These are phyloP conservation scores for Solanum pinnatisectum DNA, from an alignment of 257 asterid genomes.

Conservation along the genomic window DNA sequence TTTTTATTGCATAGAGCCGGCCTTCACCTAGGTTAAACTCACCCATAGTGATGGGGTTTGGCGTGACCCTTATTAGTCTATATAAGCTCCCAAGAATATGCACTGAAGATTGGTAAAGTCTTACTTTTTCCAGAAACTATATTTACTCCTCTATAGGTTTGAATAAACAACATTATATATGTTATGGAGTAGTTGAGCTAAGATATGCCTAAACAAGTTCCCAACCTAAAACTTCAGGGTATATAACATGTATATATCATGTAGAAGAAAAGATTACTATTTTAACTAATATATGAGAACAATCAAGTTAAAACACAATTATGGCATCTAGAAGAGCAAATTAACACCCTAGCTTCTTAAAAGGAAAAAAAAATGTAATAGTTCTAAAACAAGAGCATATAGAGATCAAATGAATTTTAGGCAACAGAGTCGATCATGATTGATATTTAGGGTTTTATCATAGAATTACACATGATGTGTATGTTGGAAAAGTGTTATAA, in stretches of 20 bases:
- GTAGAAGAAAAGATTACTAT: neutral
- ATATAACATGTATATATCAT: neutral
- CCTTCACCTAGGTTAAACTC: too few relatives aligned
- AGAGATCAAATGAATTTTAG: neutral
- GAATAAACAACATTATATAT: neutral
- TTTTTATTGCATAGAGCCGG: too few relatives aligned
- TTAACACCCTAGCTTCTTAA: neutral
- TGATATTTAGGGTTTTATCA: neutral
- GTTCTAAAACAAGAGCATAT: neutral
- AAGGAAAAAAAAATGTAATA: neutral
- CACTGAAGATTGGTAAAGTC: too few relatives aligned
- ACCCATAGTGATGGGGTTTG: too few relatives aligned
- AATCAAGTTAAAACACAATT: neutral
- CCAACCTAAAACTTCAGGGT: neutral
- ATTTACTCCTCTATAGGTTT: neutral
- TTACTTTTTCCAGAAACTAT: neutral
- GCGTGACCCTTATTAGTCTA: too few relatives aligned
- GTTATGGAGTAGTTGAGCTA: neutral
- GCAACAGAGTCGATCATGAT: neutral
- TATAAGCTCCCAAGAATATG: too few relatives aligned
- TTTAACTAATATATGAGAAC: neutral
- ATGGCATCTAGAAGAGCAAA: neutral
- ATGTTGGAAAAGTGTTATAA: neutral
- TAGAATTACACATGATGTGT: neutral
- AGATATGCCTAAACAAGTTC: neutral